Evolutionary conservation across 345 rosid species (phyloP), one percentile per base, ranked within the genome.

Genomic region (Triadica sebifera): DNA sequence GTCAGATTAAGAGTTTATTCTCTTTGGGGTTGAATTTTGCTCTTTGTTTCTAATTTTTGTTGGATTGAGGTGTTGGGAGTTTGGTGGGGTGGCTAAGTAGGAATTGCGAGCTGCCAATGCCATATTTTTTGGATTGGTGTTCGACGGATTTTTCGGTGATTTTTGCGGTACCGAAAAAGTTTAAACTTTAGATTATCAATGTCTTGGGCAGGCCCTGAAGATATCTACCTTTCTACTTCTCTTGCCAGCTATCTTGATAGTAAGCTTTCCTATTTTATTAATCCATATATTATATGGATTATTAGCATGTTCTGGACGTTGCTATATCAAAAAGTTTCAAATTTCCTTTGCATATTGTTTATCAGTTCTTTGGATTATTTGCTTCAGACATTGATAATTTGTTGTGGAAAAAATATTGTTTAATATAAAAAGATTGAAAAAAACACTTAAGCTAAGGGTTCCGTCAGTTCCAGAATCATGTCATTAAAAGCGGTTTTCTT

Each of bases 151-250:
- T 75, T 79, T 79, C 80, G 80, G 89, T 75, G 63, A 25, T 51
- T 77, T 79, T 72, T 81, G 73, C 66, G 47, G 82, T 75, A 80
- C 86, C 80, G 87, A 81, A 84, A 73, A 60, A 71, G 74, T 74
- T 76, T 71, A 74, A 75, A 71, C 74, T 81, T 76, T 16, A 41
- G 9, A 6, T 65, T 39, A 45, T 61, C 81, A 37, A 78, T 74
- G 77, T 78, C 81, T 68, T 78, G 77, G 77, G 81, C 74, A 41
- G 74, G 81, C 71, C 75, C 72, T 3, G 80, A 77, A 72, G 80
- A 77, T 66, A 20, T 77, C 47, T 60, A 66, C 69, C 80, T 77
- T 50, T 72, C 80, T 12, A 77, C 80, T 25, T 77, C 80, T 49
- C 80, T 77, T 67, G 80, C 80, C 50, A 77, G 76, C 60, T 77